phyloP scores from a whole-genome alignment of 441 rosid species.

The Eruca vesicaria region DNA sequence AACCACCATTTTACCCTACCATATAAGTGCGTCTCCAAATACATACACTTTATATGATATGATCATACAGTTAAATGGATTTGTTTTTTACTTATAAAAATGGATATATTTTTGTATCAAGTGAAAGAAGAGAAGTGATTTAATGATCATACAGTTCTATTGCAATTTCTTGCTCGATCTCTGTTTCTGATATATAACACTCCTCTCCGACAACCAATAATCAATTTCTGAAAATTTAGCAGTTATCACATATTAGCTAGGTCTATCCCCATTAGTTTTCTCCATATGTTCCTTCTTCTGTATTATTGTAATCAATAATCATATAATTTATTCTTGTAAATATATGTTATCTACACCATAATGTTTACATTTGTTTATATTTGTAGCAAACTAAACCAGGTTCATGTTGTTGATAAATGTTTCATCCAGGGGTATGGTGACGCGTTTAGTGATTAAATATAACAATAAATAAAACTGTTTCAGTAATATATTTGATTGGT shows the following conservation, averaged over 20 bases:
- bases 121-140: background rate
- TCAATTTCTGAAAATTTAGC: background rate
- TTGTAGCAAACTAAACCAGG: background rate
- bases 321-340: background rate
- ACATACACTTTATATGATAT: slow-evolving; percentile 1
- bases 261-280: background rate
- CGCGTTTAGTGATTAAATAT: background rate
- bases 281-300: background rate
- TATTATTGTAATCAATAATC: background rate
- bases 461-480: background rate
- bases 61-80: background rate
- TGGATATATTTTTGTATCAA: background rate
- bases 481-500: background rate
- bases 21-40: slow-evolving; percentile 26
- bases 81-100: too few species aligned
- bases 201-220: background rate
- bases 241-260: background rate
- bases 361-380: background rate
- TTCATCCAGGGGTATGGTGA: background rate
- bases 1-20: slow-evolving; percentile 37
- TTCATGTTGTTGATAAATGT: background rate
- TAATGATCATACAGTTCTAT: background rate
- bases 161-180: background rate
- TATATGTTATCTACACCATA: background rate
- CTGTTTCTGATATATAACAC: background rate